Evolutionary conservation across 2,329 filamentous ascomycete genomes (phyloP).

Genomic region (Exophiala calicioides): DNA sequence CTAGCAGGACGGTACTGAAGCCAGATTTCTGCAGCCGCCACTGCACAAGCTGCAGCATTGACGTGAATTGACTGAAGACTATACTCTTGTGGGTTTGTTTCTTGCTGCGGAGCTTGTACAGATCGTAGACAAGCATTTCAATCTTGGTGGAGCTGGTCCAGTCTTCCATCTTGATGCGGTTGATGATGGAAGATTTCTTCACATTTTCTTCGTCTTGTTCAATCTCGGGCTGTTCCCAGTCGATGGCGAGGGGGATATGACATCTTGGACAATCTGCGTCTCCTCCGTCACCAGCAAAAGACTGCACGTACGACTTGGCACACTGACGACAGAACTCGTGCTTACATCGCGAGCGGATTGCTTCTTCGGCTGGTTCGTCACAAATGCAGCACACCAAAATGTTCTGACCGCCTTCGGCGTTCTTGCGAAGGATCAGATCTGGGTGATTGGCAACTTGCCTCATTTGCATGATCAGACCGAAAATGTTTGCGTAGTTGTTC

Average conservation of each 20-base stretch:
- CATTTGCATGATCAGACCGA: constrained; percentile 99
- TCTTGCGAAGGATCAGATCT: constrained; percentile 87
- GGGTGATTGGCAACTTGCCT: constrained; percentile 96
- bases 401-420: constrained; percentile 82
- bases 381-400: constrained; percentile 91
- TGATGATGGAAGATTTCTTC: constrained; percentile 97
- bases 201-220: constrained; percentile 84
- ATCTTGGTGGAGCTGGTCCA: constrained; percentile 99
- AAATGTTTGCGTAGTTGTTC: constrained; percentile 98
- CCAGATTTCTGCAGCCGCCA: constrained; percentile 96
- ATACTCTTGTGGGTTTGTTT: constrained; percentile 95
- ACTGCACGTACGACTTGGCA: constrained; percentile 76
- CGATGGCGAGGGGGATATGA: constrained; percentile 85
- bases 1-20: constrained; percentile 96
- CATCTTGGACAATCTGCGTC: constrained; percentile 75
- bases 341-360: constrained; percentile 85
- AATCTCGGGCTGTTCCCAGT: constrained; percentile 92
- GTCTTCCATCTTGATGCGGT: constrained; percentile 97
- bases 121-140: constrained; percentile 89
- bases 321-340: constrained; percentile 89
- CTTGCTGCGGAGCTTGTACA: constrained; percentile 87
- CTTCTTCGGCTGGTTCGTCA: constrained; percentile 93
- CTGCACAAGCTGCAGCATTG: constrained; percentile 94
- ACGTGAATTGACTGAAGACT: constrained; percentile 96
- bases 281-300: constrained; percentile 62